Base-by-base conservation (phyloP, 2,329 filamentous ascomycete genomes). In the Talaromyces funiculosus region DNA sequence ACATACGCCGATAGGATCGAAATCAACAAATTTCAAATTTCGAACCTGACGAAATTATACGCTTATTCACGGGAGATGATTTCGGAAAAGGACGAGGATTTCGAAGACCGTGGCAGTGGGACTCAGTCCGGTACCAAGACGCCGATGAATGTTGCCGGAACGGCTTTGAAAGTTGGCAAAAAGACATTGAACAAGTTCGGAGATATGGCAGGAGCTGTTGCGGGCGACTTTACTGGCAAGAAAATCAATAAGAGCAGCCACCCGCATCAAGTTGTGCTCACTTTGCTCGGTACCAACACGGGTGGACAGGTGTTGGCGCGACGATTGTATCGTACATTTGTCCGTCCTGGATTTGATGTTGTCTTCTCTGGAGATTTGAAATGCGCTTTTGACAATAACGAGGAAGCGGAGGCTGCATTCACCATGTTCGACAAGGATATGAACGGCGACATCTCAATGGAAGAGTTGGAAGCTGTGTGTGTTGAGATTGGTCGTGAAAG, bases 371-470 rank as follows among this genome's bases (percentile, higher is more conserved):
- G 92, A 8, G 92, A 97, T 68, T 76, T 97, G 58, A 87, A 86
- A 63, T 79, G 83, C 10, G 92, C 90, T 0, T 97, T 96, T 67
- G 83, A 88, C 9, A 89, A 87, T 24, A 83, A 88, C 18, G 92
- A 97, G 14, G 93, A 97, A 71, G 90, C 92, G 0, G 89, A 94
- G 58, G 89, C 89, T 2, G 92, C 92, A 0, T 97, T 97, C 69
- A 81, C 82, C 67, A 92, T 97, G 80, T 97, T 97, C 67, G 93
- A 97, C 77, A 95, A 94, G 71, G 93, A 97, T 68, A 85, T 97
- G 78, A 97, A 97, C 65, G 93, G 92, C 3, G 93, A 97, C 69
- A 96, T 97, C 54, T 95, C 90, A 0, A 92, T 96, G 84, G 91
- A 96, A 69, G 93, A 97, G 72, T 84, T 97, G 22, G 92, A 97